phyloP scores from a whole-genome alignment of 108 stramenopile genomes.

The Nitzschia putrida region DNA sequence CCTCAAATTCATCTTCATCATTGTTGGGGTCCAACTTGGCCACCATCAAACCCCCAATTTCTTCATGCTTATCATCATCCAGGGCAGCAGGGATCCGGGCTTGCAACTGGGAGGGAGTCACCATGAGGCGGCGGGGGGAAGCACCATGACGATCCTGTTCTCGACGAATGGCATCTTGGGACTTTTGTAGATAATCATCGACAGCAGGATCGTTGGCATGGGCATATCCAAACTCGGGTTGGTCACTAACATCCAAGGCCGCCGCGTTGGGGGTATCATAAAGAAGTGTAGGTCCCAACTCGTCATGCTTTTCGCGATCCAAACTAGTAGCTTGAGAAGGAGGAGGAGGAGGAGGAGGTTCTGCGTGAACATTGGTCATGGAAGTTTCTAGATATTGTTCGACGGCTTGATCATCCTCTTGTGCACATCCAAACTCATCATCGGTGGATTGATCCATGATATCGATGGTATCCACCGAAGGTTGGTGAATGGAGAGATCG shows the following conservation, averaged over 20 bases:
- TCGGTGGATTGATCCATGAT: not conserved
- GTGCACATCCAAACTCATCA: constrained; percentile 14
- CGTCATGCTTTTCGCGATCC: constrained; percentile 15
- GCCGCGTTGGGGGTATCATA: too few species aligned
- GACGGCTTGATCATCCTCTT: constrained; percentile 2
- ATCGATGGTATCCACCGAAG: not conserved
- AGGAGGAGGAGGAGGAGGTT: constrained; percentile 1
- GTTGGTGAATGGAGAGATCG: not conserved
- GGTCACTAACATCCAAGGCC: not conserved
- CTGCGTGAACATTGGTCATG: not conserved
- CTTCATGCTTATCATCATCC: constrained; percentile 19
- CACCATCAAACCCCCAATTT: constrained; percentile 6
- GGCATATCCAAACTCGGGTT: constrained; percentile 19
- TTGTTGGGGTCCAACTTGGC: not conserved
- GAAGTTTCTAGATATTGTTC: not conserved
- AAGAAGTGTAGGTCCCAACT: not conserved
- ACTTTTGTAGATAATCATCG: not conserved
- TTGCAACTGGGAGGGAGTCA: constrained; percentile 7
- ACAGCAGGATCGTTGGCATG: constrained; percentile 1
- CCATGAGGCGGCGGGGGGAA: not conserved
- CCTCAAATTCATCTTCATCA: constrained; percentile 14
- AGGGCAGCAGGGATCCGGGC: constrained; percentile 3
- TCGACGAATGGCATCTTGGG: not conserved
- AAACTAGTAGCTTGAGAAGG: not conserved
- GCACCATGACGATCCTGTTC: too few species aligned